Evolutionary conservation across 805 yeast species (phyloP), one percentile per base, ranked within the genome.

Genomic region (Candida ortonii): DNA sequence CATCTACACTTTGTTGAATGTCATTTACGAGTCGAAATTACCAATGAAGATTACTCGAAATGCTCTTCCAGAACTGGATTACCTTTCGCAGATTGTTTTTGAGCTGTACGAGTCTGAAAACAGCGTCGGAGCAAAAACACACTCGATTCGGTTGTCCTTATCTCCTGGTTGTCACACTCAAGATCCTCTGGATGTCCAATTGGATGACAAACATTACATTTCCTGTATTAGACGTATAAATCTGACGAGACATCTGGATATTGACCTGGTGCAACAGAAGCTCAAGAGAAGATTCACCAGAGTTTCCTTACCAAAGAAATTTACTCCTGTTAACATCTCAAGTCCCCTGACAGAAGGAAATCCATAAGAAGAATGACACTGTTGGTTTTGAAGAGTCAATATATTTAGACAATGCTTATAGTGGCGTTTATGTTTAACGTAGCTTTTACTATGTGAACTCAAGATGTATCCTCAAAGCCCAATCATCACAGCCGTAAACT

Each of bases 141-240:
- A 90, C 57, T 83, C 96, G 5, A 83, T 93, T 36, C 73, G 97
- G 52, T 71, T 93, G 41, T 82, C 90, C n/a, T 70, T 93, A 49
- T 84, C 96, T 5, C 97, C 98, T 1, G 99, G 99, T 14, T 93
- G 98, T 61, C 97, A 93, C 62, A 89, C 97, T 0, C 95, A 88
- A 53, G 96, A 90, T 60, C 98, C 99, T 17, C 70, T 93, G 45
- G 99, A 93, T 62, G 95, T 94, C 28, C 96, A 90, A 60, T 70
- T 93, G 29, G 98, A 93, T 62, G 90, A 87, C 28, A 89, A 87
- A 56, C 99, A 93, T 62, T 90, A 93, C 62, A 93, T 93, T 44
- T 89, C 96, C 16, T 90, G 97, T 55, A 93, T 93, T 49, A 95
- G 97, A 29, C 78, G 93, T 52, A 78, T 88, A 35, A 80, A 86